Conservation (phyloP, 2,329 filamentous ascomycete genomes). For the Coleophoma crateriformis region DNA sequence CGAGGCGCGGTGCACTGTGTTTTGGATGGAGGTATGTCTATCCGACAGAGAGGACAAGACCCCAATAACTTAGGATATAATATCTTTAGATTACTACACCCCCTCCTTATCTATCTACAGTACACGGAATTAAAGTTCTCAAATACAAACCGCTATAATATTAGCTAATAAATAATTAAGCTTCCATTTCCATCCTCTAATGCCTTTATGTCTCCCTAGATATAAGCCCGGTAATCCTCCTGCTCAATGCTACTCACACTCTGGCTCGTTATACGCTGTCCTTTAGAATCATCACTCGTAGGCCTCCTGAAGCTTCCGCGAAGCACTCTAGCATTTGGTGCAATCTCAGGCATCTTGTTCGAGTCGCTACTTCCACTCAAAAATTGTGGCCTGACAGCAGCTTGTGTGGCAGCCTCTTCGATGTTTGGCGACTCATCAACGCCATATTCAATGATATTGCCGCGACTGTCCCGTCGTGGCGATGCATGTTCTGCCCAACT, state of each 20-base stretch:
- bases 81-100: too few species aligned
- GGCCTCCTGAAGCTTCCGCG: slow-evolving; percentile 14
- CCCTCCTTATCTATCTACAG: too few species aligned
- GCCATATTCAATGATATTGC: slow-evolving; percentile 7
- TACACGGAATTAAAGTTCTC: too few species aligned
- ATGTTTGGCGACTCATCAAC: slow-evolving; percentile 2
- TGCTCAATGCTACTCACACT: slow-evolving; percentile 5
- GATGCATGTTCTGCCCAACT: slow-evolving; percentile 17
- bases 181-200: background rate
- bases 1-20: too few species aligned
- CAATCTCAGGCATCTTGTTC: slow-evolving; percentile 6
- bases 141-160: too few species aligned
- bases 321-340: slow-evolving; percentile 10
- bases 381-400: background rate
- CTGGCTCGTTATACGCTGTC: slow-evolving; percentile 6
- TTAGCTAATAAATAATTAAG: too few species aligned
- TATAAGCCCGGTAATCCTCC: slow-evolving; percentile 17
- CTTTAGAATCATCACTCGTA: slow-evolving; percentile 16
- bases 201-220: slow-evolving; percentile 5
- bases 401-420: background rate
- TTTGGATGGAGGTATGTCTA: too few species aligned
- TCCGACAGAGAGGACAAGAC: too few species aligned
- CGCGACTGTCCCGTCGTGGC: slow-evolving; percentile 6
- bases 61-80: too few species aligned
- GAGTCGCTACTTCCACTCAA: slow-evolving; percentile 1